Evolutionary conservation across 768 basidiomycete genomes (phyloP).

Genomic region (Terana coerulea): DNA sequence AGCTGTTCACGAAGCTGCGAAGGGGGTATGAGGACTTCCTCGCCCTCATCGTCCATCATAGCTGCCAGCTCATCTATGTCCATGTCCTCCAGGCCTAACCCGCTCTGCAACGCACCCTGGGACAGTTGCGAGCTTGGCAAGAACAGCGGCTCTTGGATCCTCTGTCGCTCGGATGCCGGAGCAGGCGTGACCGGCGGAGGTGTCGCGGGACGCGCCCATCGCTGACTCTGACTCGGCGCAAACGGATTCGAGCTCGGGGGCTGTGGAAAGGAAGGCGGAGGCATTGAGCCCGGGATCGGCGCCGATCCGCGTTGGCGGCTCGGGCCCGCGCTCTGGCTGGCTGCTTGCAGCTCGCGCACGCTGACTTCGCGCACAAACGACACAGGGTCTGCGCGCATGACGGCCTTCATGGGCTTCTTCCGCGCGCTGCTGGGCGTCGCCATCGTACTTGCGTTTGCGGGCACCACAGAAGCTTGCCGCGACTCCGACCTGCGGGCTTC

Average conservation of each 20-base stretch:
- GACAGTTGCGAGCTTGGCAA: slow-evolving; percentile 41
- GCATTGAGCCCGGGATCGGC: slow-evolving; percentile 29
- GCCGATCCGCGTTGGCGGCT: slow-evolving; percentile 11
- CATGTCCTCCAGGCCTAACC: slow-evolving; percentile 69
- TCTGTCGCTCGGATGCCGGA: slow-evolving; percentile 11
- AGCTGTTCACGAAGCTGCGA: no score
- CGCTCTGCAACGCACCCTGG: slow-evolving; percentile 50
- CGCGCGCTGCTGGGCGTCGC: slow-evolving; percentile 25
- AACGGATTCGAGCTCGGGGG: slow-evolving; percentile 13
- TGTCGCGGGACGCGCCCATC: no score
- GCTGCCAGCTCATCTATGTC: slow-evolving; percentile 54
- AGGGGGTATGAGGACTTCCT: slow-evolving; percentile 38
- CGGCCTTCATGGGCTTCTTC: slow-evolving; percentile 54
- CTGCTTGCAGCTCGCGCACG: not conserved
- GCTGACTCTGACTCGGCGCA: slow-evolving; percentile 10
- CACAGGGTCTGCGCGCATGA: slow-evolving; percentile 30
- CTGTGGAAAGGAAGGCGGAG: not conserved
- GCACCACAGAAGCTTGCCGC: slow-evolving; percentile 1
- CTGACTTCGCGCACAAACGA: slow-evolving; percentile 19
- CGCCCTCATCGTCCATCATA: slow-evolving; percentile 57
- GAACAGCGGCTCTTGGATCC: slow-evolving; percentile 32
- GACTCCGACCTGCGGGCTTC: slow-evolving; percentile 23
- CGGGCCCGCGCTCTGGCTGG: not conserved
- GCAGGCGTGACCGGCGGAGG: slow-evolving; percentile 24
- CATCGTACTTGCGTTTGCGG: not conserved